A percentile compares a stretch with the other conserved stretches of the same genome.
Evolutionary conservation across 805 yeast species (phyloP).

Genomic region (Saturnispora mendoncae): DNA sequence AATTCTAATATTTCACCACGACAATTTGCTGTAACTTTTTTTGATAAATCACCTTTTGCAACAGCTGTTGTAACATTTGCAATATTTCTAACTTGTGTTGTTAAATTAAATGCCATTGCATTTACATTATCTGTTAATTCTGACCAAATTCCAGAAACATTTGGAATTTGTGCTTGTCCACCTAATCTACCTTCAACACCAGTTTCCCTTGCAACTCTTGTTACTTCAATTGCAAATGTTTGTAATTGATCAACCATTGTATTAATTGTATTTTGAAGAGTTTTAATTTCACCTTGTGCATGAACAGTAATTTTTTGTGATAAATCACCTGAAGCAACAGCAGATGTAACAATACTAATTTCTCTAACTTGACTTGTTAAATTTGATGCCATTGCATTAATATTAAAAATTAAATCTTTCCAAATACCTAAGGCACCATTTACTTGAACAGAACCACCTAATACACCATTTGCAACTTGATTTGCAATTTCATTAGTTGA

Average conservation of each 20-base stretch:
- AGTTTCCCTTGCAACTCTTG: slow-evolving; percentile 80
- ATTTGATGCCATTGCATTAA: slow-evolving; percentile 82
- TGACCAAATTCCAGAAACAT: slow-evolving; percentile 82
- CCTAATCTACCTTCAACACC: slow-evolving; percentile 86
- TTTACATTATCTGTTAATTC: slow-evolving; percentile 80
- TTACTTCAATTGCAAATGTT: slow-evolving; percentile 77
- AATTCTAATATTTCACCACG: slow-evolving; percentile 72
- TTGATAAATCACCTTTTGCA: slow-evolving; percentile 72
- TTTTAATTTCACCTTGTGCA: slow-evolving; percentile 85
- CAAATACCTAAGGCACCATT: slow-evolving; percentile 84
- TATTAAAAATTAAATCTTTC: slow-evolving; percentile 76
- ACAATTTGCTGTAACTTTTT: slow-evolving; percentile 80
- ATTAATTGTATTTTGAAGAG: slow-evolving; percentile 77
- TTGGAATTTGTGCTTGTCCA: slow-evolving; percentile 75
- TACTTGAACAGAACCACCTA: slow-evolving; percentile 82
- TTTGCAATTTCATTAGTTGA: slow-evolving; percentile 83
- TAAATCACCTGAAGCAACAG: slow-evolving; percentile 81
- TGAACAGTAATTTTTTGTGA: slow-evolving; percentile 79
- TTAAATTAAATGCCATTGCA: slow-evolving; percentile 82
- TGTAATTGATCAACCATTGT: slow-evolving; percentile 83
- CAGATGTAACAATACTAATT: slow-evolving; percentile 82
- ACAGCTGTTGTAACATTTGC: slow-evolving; percentile 86
- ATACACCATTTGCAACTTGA: slow-evolving; percentile 82
- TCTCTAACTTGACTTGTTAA: slow-evolving; percentile 82
- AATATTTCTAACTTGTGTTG: slow-evolving; percentile 81